Evolutionary conservation across 345 rosid species (phyloP), one percentile per base, ranked within the genome.

Genomic region (Litchi chinensis): DNA sequence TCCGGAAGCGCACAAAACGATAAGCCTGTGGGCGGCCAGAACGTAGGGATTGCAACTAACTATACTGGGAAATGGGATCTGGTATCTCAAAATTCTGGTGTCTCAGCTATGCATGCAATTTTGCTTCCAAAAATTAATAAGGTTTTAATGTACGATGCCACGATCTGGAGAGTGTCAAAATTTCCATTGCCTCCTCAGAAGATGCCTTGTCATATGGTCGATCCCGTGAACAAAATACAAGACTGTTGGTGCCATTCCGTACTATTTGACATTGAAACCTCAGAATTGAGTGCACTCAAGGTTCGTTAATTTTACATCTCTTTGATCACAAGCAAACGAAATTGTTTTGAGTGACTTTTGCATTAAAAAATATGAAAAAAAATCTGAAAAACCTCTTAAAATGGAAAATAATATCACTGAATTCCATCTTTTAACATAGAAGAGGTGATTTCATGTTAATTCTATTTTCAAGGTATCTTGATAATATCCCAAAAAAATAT

Each of bases 211-310:
- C 91, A 85, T 26, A 32, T 77, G 1, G 21, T 87, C 16, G 70
- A 57, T 76, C 89, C 6, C 77, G 84, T 1, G 70, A 64, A 57
- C 4, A 60, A 22, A 60, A 60, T 60, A 2, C 46, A 80, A 22
- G 97, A 96, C 76, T 91, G 98, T 76, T 90, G 79, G 83, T 84
- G 89, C 44, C 99, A 96, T 79, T 88, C 97, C 0, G 86, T 85
- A 37, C 75, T 89, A 22, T 37, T 85, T 43, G 97, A 96, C 79
- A 71, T 86, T 56, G 79, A 85, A 10, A 90, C 87, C 28, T 77
- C 82, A 7, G 64, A 77, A 4, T 8, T 87, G 28, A 87, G 79
- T 44, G 89, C 97, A 37, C 88, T 93, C n/a, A 46, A 75, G 75
- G 99, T 95, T n/a, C 66, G 2, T 2, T 32, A 32, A 57, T 60